These are phyloP conservation scores for Lactarius akahatsu DNA, from an alignment of 768 basidiomycete genomes.

Conservation along the genomic window DNA sequence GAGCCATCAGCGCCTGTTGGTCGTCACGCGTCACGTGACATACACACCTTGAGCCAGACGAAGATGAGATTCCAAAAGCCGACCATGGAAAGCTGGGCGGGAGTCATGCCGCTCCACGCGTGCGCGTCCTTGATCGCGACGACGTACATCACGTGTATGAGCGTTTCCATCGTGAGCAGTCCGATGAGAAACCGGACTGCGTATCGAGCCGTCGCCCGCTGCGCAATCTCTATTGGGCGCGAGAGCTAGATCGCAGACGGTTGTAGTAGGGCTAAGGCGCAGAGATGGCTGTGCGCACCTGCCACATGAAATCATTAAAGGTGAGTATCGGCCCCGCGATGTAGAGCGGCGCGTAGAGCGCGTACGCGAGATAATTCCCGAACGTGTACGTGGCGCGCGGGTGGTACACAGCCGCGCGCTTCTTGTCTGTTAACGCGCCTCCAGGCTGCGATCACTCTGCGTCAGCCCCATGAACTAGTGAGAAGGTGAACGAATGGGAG, in stretches of 20 bases:
- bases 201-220: conserved; percentile 51
- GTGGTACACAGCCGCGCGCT: conserved; percentile 58
- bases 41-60: conserved; percentile 88
- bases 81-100: conserved; percentile 84
- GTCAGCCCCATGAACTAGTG: conserved; percentile 25
- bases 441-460: conserved; percentile 28
- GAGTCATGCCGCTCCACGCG: conserved; percentile 77
- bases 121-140: conserved; percentile 91
- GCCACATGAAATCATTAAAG: conserved; percentile 94
- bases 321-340: conserved; percentile 96
- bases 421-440: conserved; percentile 50
- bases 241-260: conserved; percentile 47
- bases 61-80: conserved; percentile 97
- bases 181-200: conserved; percentile 66
- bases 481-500: conserved; percentile 8
- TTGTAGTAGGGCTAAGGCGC: conserved; percentile 8
- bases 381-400: conserved; percentile 60
- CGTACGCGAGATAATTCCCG: conserved; percentile 75
- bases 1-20: neutral
- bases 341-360: conserved; percentile 91
- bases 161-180: conserved; percentile 83
- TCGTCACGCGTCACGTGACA: too few species aligned
- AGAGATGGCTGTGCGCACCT: conserved; percentile 47
- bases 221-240: conserved; percentile 50
- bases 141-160: conserved; percentile 94